Base-by-base conservation (phyloP, 345 rosid genomes). In the Psidium guajava region DNA sequence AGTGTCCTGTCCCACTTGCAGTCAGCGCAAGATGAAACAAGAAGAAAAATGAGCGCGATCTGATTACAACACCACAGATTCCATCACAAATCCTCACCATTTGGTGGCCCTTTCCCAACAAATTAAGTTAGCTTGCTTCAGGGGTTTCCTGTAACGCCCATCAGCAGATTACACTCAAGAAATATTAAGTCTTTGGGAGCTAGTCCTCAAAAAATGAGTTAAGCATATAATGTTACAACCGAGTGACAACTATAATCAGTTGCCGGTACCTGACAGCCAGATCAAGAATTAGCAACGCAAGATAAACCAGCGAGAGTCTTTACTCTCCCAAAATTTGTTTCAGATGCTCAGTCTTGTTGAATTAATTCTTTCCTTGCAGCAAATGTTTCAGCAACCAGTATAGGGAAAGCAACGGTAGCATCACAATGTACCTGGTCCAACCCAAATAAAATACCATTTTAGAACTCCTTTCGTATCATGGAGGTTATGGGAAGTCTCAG, bases 351-450 rank as follows among this genome's bases (percentile, higher is more conserved):
- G 86, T 84, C 77, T 88, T 74, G 16, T 44, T 8, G 24, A 15
- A 82, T 44, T 51, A 83, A n/a, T 89, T 87, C 88, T 84, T 84
- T 88, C 87, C 90, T 93, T 0, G 94, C 81, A 36, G 98, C 98
- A 91, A 97, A 97, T 86, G 99, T 97, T 91, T 95, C 97, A 0
- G 98, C 98, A 85, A 97, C 97, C 88, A 97, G 90, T 81, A 96
- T 88, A 11, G 99, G 99, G 87, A 96, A 97, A 81, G 98, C 99
- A 82, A 96, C 94, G 47, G 99, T 97, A 83, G 99, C 99, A 88
- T 97, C 99, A 85, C 99, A 96, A 85, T 94, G 94, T 42, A 97
- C 98, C 98, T 97, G 89, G 22, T 82, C 36, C 40, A 82, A 89
- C 52, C 47, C 52, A 54, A 85, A 20, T 40, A 75, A 64, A 51